Evolutionary conservation across 108 stramenopile genomes (phyloP), one percentile per base, ranked within the genome.

Genomic region (Fistulifera pelliculosa): DNA sequence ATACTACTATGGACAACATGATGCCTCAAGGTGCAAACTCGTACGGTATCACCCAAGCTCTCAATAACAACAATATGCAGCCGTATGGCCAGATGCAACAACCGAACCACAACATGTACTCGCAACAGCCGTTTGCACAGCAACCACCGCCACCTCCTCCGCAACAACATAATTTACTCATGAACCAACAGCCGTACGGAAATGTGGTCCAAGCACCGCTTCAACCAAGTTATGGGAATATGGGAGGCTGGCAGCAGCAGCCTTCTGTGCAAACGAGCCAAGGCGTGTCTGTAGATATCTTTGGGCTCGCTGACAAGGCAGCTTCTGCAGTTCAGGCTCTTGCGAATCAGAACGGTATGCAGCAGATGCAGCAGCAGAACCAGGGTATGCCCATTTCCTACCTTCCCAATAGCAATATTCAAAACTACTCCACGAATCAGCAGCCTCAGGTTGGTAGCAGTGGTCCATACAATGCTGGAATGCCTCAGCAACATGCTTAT

Each of bases 241-340:
- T n/a, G n/a, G n/a, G n/a, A n/a, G n/a, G n/a, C n/a, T 49, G 53
- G 52, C 64, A 64, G 19, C 75, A 65, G 42, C 71, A 54, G 18
- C 70, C 35, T 18, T 65, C 60, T 54, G 65, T 28, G 31, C 64
- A 60, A 41, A 14, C 24, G 50, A 11, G 3, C 11, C 44, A 2
- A 21, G 44, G 44, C 17, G 3, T 64, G 8, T n/a, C n/a, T n/a
- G 63, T 81, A 7, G 86, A 88, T 53, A 84, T 88, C 56, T 56
- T 84, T 24, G 79, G 73, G 17, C 66, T 88, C 49, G 86, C 86
- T 0, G 86, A 83, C 44, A 84, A 84, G 49, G 86, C 86, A 2
- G 77, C 86, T 1, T 79, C 80, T 17, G 81, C 77, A 25, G 66
- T 86, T 12, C 74, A 73, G 27, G 68, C 52, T 40, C 48, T 76